Conservation (phyloP, 2,329 filamentous ascomycete species). For the Phaeosphaeriaceae sp. region DNA sequence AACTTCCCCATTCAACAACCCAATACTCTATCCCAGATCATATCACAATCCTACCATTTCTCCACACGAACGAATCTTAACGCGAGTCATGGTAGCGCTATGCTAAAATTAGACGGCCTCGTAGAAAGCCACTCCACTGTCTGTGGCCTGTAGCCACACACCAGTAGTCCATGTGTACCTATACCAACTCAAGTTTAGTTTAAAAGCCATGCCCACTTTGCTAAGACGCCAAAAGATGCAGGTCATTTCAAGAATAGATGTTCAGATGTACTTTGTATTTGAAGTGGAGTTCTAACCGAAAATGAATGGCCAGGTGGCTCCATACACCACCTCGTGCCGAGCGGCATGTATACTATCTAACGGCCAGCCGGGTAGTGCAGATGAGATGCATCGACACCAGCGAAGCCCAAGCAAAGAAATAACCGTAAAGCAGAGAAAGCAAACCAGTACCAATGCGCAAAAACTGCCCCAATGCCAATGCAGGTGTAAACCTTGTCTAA, state of each 20-base stretch:
- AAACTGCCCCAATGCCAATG: conserved; percentile 14
- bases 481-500: conserved; percentile 8
- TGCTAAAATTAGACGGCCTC: conserved; percentile 21
- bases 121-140: not conserved
- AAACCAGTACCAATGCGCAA: not conserved
- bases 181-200: conserved; percentile 4
- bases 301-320: conserved; percentile 12
- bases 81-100: conserved; percentile 8
- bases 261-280: conserved; percentile 2
- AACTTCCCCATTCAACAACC: not conserved
- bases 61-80: not conserved
- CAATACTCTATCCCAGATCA: not conserved
- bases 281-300: not conserved
- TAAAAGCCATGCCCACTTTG: conserved; percentile 2
- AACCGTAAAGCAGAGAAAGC: not conserved
- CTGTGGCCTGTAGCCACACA: not conserved
- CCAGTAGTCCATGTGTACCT: not conserved
- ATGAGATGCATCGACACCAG: conserved; percentile 4
- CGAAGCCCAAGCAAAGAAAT: conserved; percentile 4
- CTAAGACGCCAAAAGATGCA: conserved; percentile 8
- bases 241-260: conserved; percentile 11
- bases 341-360: conserved; percentile 6
- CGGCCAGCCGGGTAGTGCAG: conserved; percentile 18
- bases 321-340: conserved; percentile 8
- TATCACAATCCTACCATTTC: too few relatives aligned